These are phyloP conservation scores for Acer negundo DNA, from an alignment of 345 rosid species.

Conservation along the genomic window DNA sequence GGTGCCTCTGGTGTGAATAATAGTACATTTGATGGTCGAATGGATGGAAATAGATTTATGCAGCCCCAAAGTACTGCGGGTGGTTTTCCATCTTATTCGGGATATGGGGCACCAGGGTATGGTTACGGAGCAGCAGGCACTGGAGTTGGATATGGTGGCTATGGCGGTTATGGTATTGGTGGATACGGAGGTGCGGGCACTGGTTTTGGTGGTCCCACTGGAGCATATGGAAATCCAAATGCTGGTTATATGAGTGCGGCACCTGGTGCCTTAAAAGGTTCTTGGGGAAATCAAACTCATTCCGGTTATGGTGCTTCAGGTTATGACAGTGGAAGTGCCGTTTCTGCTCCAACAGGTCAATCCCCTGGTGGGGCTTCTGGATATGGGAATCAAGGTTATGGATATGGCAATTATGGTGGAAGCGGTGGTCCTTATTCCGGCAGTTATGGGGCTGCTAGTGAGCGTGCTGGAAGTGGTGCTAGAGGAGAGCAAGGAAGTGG, in stretches of 20 bases:
- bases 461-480: slow-evolving; percentile 29
- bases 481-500: slow-evolving; percentile 26
- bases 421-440: slow-evolving; percentile 33
- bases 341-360: slow-evolving; percentile 25
- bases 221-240: slow-evolving; percentile 34
- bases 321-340: slow-evolving; percentile 30
- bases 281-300: slow-evolving; percentile 38
- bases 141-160: slow-evolving; percentile 39
- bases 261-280: slow-evolving; percentile 29
- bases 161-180: slow-evolving; percentile 36
- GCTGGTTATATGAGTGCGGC: slow-evolving; percentile 12
- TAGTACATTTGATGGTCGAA: slow-evolving; percentile 25
- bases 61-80: slow-evolving; percentile 31
- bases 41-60: slow-evolving; percentile 38
- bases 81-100: slow-evolving; percentile 34
- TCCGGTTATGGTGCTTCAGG: slow-evolving; percentile 28
- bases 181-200: slow-evolving; percentile 32
- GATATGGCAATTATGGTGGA: slow-evolving; percentile 36
- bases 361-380: slow-evolving; percentile 29
- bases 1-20: slow-evolving; percentile 25
- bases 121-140: slow-evolving; percentile 36
- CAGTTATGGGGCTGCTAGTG: slow-evolving; percentile 31
- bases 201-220: slow-evolving; percentile 35
- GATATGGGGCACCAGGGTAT: slow-evolving; percentile 29
- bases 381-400: slow-evolving; percentile 36